Evolutionary conservation across 345 rosid species (phyloP), one percentile per base, ranked within the genome.

Genomic region (Sisymbrium altissimum): DNA sequence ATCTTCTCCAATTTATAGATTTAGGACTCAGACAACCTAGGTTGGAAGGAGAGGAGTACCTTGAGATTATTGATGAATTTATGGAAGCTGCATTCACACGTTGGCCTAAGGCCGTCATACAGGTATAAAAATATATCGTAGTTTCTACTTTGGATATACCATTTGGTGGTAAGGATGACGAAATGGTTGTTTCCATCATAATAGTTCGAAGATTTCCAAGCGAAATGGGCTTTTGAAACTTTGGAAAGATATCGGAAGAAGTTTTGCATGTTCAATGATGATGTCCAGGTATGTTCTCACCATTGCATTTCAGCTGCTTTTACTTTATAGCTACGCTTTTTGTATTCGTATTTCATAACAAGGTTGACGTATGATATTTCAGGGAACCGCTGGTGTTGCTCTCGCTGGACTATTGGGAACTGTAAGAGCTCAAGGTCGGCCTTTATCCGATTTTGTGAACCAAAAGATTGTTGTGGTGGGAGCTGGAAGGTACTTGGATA

Each of bases 321-420:
- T 9, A 43, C 40, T 52, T 56, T 35, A n/a, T 29, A 19, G 17
- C 48, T 38, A 43, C 52, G 9, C 54, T 57, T n/a, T 41, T 4
- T 19, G 29, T n/a, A 5, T 17, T 7, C 35, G 4, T 40, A 5
- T 9, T 41, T 55, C 68, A 36, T 44, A 6, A 8, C 25, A 68
- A 52, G 41, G 27, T 43, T 61, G 50, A 39, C 8, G 15, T 73
- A 61, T 62, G 63, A 48, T 74, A 25, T 74, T 45, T 17, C 56
- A 95, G 99, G 99, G 99, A 83, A 92, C 99, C 72, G 99, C 99
- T 77, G 99, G 99, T 81, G 97, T 95, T 75, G 99, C 99, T 66
- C 90, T 95, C 62, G 99, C 99, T 12, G 99, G 97, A 60, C 77
- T 95, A 48, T 80, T 95, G 82, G 98, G 99, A 79, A 66, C 92